Evolutionary conservation across 2,329 filamentous ascomycete genomes (phyloP).

Genomic region (Alternaria sp.): DNA sequence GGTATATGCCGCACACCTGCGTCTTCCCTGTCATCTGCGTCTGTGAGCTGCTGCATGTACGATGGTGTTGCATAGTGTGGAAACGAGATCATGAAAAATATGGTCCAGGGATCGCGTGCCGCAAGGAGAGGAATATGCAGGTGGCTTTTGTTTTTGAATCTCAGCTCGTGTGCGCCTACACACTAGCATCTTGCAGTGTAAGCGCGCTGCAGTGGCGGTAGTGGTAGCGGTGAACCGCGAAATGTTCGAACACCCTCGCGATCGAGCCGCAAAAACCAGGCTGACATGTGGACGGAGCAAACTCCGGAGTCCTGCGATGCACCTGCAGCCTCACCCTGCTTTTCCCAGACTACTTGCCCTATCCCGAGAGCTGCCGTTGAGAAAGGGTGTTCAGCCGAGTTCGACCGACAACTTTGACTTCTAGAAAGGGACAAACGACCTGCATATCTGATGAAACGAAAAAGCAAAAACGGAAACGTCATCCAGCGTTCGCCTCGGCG

Average conservation of each 20-base stretch:
- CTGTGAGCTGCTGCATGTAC: slow-evolving; percentile 2
- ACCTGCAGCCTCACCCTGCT: not conserved
- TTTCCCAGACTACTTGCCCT: slow-evolving; percentile 1
- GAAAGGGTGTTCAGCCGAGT: slow-evolving; percentile 15
- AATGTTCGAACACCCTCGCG: not conserved
- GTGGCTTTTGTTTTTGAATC: not conserved
- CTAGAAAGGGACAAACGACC: not conserved
- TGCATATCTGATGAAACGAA: slow-evolving; percentile 5
- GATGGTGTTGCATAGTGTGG: slow-evolving; percentile 2
- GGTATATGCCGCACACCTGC: slow-evolving; percentile 1
- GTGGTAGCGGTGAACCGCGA: slow-evolving; percentile 3
- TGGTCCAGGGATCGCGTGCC: not conserved
- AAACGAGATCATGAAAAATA: not conserved
- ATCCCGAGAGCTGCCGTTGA: slow-evolving; percentile 1
- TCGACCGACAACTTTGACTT: slow-evolving; percentile 7
- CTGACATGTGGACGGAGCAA: not conserved
- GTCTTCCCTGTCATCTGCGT: slow-evolving; percentile 1
- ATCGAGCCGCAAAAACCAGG: slow-evolving; percentile 1
- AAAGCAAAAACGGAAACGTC: slow-evolving; percentile 14
- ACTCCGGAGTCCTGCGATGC: not conserved
- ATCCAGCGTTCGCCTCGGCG: slow-evolving; percentile 1
- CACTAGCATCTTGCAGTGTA: slow-evolving; percentile 1
- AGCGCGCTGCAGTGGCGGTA: not conserved
- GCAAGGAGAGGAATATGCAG: not conserved
- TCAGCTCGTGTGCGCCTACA: not conserved